Base-by-base conservation (phyloP, 2,329 filamentous ascomycete genomes). In the Aspergillus piperis region DNA sequence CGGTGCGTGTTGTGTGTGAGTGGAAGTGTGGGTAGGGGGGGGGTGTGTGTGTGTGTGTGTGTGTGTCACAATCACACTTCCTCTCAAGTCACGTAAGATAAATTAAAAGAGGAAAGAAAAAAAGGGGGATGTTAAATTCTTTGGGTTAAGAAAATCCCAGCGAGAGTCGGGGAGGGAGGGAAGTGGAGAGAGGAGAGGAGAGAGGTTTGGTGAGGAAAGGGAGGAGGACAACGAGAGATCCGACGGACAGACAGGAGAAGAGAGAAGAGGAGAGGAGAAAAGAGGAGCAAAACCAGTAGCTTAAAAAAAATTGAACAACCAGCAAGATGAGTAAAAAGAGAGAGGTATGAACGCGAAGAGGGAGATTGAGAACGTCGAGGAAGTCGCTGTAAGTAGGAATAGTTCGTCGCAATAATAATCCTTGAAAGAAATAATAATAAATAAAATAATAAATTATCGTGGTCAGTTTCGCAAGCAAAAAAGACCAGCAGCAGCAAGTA, bases 361-460 rank as follows among this genome's bases (percentile, higher is more conserved):
- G 21, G 21, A 23, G 44, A 21, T 19, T 25, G 44, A 15, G 23
- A 49, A 23, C 15, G 25, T 25, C 25, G 49, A 42, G 32, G 39
- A 41, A 57, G 59, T 58, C 55, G 60, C 54, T 47, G 51, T 49
- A 36, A 36, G 32, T 36, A 42, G 53, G 57, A 61, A 63, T 41
- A 54, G 52, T 54, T 54, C 52, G 52, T 58, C 50, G 49, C 47
- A 53, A 58, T 36, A 58, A 44, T 53, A 52, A 56, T 49, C 19
- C 32, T 36, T 36, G 32, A 47, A 55, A 25, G 10, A 55, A 44
- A 44, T 44, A 44, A 42, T 42, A 39, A 57, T 30, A 42, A 36
- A 51, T 57, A 32, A 50, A 30, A 30, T 51, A 39, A 30, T 54
- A 54, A 54, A 39, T 39, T 38, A 32, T 51, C 30, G 21, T 27